Base-by-base conservation (phyloP, 176 grass and related monocot genomes). In the Oryza meyeriana region DNA sequence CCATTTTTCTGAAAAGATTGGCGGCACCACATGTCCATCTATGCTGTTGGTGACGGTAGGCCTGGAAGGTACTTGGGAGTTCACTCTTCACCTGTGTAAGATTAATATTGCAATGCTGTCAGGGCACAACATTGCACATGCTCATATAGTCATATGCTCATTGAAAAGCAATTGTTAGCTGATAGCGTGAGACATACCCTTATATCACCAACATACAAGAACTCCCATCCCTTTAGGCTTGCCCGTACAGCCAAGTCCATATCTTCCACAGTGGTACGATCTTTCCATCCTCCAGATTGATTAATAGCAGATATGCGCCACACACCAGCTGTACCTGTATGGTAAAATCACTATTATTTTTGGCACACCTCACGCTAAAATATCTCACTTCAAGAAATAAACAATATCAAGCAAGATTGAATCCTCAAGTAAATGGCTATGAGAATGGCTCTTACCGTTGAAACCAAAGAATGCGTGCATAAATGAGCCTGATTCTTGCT, bases 1-100 rank as follows among this genome's bases (percentile, higher is more conserved):
- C 90, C 96, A 98, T 98, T 83, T 98, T 98, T 79, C 85, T 89
- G 76, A 98, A 98, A 45, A 98, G 86, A 81, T 98, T 98, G 69
- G 90, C 90, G 22, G 90, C 89, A 35, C 95, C 93, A 72, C 88
- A 91, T 81, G 82, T 89, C 96, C 96, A 98, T 47, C 90, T 86
- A 82, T 98, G 96, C 18, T 98, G 96, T 61, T 98, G 96, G 72
- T 87, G 84, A 66, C 93, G 88, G 76, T 95, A 98, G 9, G 88
- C 90, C 83, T 93, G 86, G 81, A 95, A 98, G 65, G 90, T 98
- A 79, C 90, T 87, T 83, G 96, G 93, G 17, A 98, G 87, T 89
- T 98, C 96, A 80, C 96, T 95, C 81, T 94, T 95, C 18, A 95
- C 96, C 96, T 98, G 80, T 42, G 24, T 90, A 42, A 64, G 71